phyloP scores from a whole-genome alignment of 192 early-diverging fungal genomes.

The Coemansia brasiliensis region DNA sequence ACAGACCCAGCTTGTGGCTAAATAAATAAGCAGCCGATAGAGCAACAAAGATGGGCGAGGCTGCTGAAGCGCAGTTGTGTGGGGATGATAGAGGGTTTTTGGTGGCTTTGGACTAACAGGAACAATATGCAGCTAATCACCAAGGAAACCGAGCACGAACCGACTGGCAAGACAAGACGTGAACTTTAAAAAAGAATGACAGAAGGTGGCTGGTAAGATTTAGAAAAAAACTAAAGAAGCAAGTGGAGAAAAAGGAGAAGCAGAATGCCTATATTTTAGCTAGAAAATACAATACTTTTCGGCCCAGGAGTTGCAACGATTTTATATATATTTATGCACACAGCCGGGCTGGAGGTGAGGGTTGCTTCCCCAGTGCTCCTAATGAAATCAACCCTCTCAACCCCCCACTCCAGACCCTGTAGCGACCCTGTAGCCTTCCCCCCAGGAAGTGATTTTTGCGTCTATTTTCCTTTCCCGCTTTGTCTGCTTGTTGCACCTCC shows the following conservation, averaged over 20 bases:
- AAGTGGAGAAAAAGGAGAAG: background rate
- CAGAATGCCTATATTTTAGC: too few relatives aligned
- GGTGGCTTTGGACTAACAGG: conserved; percentile 14
- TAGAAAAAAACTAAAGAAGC: background rate
- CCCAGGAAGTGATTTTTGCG: conserved; percentile 2
- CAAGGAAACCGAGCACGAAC: conserved; percentile 11
- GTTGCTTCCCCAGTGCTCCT: background rate
- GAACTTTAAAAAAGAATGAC: conserved; percentile 8
- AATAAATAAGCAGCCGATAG: conserved; percentile 5
- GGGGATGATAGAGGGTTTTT: conserved; percentile 4
- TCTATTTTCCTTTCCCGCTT: background rate
- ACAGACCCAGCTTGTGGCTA: conserved; percentile 1
- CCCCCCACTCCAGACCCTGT: conserved; percentile 9
- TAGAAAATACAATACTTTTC: too few relatives aligned
- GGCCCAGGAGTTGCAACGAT: conserved; percentile 9
- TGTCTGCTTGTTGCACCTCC: background rate
- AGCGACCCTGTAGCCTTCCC: background rate
- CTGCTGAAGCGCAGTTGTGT: conserved; percentile 6
- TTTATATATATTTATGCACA: conserved; percentile 6
- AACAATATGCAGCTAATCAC: conserved; percentile 14
- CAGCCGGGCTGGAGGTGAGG: conserved; percentile 2
- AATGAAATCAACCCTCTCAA: conserved; percentile 10
- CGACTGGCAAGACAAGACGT: background rate
- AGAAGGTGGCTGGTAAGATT: conserved; percentile 9
- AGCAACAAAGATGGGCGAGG: conserved; percentile 1